phyloP scores from a whole-genome alignment of 2,329 filamentous ascomycete species.

The Leptographium procerum region DNA sequence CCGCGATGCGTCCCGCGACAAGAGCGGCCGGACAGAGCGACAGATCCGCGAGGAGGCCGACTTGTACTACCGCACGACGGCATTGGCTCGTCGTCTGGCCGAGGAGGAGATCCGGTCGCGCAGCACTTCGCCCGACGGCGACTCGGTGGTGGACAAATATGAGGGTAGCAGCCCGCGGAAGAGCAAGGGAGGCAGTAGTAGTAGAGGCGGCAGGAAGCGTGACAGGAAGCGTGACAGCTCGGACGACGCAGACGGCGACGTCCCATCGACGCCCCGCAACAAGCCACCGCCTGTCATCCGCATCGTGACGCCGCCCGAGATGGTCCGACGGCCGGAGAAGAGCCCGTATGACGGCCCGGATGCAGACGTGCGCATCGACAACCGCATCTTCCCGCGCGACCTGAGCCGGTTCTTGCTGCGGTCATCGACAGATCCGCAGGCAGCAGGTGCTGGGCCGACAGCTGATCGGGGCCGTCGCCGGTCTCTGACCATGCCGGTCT shows the following conservation, averaged over 20 bases:
- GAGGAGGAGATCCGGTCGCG: conserved; percentile 43
- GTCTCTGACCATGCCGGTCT: conserved; percentile 20
- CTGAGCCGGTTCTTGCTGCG: conserved; percentile 24
- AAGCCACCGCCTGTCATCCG: conserved; percentile 22
- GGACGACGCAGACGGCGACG: conserved; percentile 24
- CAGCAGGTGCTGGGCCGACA: neutral
- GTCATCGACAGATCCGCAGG: conserved; percentile 15
- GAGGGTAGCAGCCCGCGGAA: conserved; percentile 15
- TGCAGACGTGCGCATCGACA: conserved; percentile 53
- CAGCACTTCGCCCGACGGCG: conserved; percentile 33
- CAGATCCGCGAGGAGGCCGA: conserved; percentile 42
- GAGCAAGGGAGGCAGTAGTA: neutral
- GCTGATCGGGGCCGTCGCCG: conserved; percentile 1
- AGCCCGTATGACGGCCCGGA: conserved; percentile 45
- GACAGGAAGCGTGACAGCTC: no score
- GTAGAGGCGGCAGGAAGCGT: no score
- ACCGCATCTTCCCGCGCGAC: conserved; percentile 43
- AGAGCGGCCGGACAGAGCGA: conserved; percentile 11
- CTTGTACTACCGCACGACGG: conserved; percentile 43
- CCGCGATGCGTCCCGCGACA: conserved; percentile 8
- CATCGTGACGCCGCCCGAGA: conserved; percentile 45
- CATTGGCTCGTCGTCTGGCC: conserved; percentile 40
- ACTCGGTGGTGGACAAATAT: conserved; percentile 46
- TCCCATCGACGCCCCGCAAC: conserved; percentile 17
- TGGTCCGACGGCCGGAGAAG: conserved; percentile 32